Evolutionary conservation across 192 early-diverging fungal species (phyloP), one percentile per base, ranked within the genome.

Genomic region (Backusella luteola): DNA sequence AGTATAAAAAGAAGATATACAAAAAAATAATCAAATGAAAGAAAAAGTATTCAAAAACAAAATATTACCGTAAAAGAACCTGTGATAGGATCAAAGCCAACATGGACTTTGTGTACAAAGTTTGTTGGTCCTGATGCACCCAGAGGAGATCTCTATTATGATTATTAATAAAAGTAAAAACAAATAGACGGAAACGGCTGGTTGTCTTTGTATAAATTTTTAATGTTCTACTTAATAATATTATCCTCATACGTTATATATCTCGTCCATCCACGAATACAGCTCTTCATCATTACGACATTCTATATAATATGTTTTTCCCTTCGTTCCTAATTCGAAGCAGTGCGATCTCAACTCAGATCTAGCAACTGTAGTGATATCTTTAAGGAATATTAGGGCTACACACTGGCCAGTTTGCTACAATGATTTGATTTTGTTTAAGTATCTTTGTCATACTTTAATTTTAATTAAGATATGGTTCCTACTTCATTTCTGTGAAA

Each of bases 201-300:
- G 56, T 9, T 2, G 29, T 63, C 21, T 15, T 66, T 63, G 17
- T 52, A 36, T n/a, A 46, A 32, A 12, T 17, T 11, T 21, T 39
- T 12, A 39, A 82, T 34, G 9, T 79, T 66, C 17, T 67, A 26
- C 34, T 39, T 36, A 39, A 69, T 71, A 39, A 69, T 71, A 69
- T 32, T 17, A 71, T 53, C 44, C 7, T 67, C 79, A 73, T 83
- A 94, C 93, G 78, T 92, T 92, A 84, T 98, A 98, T 84, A 99
- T 95, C 78, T 95, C 93, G 75, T 98, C 97, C 89, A 98, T 95
- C 98, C 98, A 99, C 34, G 93, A 92, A 83, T 99, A 99, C 32
- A 99, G 87, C 78, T 99, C 97, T 79, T 97, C 96, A 80, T 99
- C 98, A 75, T 92, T 96, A 77, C 91, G 93, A 82, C 95, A 97